These are phyloP conservation scores for Elsinoe necatrix DNA, from an alignment of 2,329 filamentous ascomycete species.

Conservation along the genomic window DNA sequence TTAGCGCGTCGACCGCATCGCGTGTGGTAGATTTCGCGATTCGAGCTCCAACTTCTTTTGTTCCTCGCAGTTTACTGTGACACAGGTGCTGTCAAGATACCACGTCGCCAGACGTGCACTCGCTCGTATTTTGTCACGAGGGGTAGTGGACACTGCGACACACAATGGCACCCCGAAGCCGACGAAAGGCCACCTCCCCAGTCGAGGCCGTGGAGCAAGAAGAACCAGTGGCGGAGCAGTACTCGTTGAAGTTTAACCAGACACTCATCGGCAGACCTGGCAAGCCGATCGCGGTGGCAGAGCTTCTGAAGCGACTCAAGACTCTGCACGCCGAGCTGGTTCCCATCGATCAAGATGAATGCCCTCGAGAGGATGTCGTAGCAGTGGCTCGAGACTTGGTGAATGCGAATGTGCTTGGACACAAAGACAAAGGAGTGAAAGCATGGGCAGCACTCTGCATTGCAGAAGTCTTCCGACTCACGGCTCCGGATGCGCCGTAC, in stretches of 20 bases:
- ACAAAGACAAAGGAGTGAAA: slow-evolving; percentile 89
- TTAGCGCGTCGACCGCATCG: slow-evolving; percentile 9
- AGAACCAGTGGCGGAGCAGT: slow-evolving; percentile 13
- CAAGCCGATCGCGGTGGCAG: slow-evolving; percentile 74
- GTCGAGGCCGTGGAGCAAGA: slow-evolving; percentile 13
- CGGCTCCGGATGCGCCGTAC: slow-evolving; percentile 91
- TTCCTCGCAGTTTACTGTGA: background rate
- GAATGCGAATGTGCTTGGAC: slow-evolving; percentile 69
- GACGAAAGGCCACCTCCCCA: slow-evolving; percentile 17
- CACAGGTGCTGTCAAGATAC: background rate
- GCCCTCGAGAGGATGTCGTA: slow-evolving; percentile 72
- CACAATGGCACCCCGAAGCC: slow-evolving; percentile 16
- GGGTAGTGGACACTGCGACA: background rate
- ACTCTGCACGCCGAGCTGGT: slow-evolving; percentile 72
- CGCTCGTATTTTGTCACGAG: background rate
- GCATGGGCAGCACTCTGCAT: slow-evolving; percentile 83
- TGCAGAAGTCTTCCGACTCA: slow-evolving; percentile 85
- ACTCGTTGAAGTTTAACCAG: slow-evolving; percentile 66
- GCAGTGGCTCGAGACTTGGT: slow-evolving; percentile 80
- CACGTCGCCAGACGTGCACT: background rate
- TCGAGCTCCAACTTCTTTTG: background rate
- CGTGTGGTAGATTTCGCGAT: slow-evolving; percentile 4
- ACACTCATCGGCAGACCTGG: slow-evolving; percentile 85
- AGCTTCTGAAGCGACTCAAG: slow-evolving; percentile 73
- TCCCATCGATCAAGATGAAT: slow-evolving; percentile 78